Percentiles rank a stretch among this genome's conserved stretches.
Evolutionary conservation across 148 eudicot genomes (phyloP).

Genomic region (Vaccinium myrtillus): DNA sequence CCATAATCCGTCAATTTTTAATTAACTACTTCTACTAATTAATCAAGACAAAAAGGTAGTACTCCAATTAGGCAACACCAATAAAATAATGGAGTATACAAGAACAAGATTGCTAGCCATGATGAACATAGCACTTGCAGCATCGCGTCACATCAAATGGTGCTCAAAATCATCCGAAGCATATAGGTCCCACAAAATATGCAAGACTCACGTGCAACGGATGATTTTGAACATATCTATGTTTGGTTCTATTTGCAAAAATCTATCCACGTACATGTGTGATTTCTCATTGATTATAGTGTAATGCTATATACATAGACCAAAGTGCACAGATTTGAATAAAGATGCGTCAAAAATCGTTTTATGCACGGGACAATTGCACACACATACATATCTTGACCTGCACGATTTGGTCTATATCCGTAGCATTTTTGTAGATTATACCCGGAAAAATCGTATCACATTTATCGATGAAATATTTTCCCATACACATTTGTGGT

Average conservation of each 20-base stretch:
- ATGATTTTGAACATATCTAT: neutral
- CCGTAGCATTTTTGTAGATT: neutral
- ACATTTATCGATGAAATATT: neutral
- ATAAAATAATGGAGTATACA: neutral
- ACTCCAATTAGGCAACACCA: neutral
- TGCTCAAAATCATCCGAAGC: neutral
- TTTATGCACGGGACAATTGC: neutral
- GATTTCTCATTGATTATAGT: neutral
- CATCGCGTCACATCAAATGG: neutral
- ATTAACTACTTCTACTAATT: no score
- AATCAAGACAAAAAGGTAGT: no score
- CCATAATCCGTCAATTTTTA: neutral
- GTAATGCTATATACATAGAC: neutral
- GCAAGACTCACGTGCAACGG: neutral
- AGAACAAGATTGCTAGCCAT: neutral
- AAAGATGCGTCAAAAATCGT: neutral
- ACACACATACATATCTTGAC: neutral
- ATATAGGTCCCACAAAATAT: neutral
- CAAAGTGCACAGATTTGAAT: neutral
- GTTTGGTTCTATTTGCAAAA: neutral
- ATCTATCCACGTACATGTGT: neutral
- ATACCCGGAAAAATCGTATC: neutral
- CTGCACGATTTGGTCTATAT: neutral
- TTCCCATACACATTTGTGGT: neutral
- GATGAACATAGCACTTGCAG: neutral